phyloP scores from a whole-genome alignment of 106 monocot genomes.

The Agapanthus africanus region DNA sequence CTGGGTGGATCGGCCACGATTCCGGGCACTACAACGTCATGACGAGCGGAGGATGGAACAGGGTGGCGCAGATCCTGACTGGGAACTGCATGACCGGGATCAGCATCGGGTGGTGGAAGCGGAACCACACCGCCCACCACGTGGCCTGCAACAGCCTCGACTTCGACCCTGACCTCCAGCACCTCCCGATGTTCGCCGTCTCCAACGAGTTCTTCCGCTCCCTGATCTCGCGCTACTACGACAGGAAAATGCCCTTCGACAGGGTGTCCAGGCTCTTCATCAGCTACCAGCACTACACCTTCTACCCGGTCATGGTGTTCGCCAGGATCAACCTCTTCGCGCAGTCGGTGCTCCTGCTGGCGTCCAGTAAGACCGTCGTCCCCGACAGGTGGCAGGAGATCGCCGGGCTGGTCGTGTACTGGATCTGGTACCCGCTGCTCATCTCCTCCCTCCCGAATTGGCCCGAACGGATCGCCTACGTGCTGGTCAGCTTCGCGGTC shows the following conservation, averaged over 20 bases:
- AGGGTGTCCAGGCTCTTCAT: slow-evolving; percentile 29
- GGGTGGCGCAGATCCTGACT: slow-evolving; percentile 21
- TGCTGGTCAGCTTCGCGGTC: slow-evolving; percentile 35
- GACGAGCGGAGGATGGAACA: slow-evolving; percentile 11
- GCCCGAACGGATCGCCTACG: slow-evolving; percentile 39
- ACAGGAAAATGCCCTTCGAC: slow-evolving; percentile 43
- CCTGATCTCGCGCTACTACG: slow-evolving; percentile 46
- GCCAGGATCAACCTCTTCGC: slow-evolving; percentile 51
- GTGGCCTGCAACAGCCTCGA: slow-evolving; percentile 70
- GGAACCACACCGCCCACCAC: slow-evolving; percentile 74
- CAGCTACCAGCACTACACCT: slow-evolving; percentile 59
- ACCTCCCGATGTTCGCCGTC: slow-evolving; percentile 56
- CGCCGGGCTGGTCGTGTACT: slow-evolving; percentile 29
- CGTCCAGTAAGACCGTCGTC: slow-evolving; percentile 20
- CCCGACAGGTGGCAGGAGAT: slow-evolving; percentile 28
- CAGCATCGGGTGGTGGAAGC: slow-evolving; percentile 71
- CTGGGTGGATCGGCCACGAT: slow-evolving; percentile 69
- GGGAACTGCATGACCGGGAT: slow-evolving; percentile 55
- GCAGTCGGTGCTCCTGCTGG: slow-evolving; percentile 30
- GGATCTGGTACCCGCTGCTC: slow-evolving; percentile 50
- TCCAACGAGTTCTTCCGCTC: slow-evolving; percentile 44
- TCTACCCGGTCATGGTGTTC: slow-evolving; percentile 61
- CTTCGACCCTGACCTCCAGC: slow-evolving; percentile 63
- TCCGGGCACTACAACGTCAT: slow-evolving; percentile 52
- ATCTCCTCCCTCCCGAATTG: slow-evolving; percentile 49